Conservation (phyloP, 202 grass and related monocot genomes). For the Panicum hallii region DNA sequence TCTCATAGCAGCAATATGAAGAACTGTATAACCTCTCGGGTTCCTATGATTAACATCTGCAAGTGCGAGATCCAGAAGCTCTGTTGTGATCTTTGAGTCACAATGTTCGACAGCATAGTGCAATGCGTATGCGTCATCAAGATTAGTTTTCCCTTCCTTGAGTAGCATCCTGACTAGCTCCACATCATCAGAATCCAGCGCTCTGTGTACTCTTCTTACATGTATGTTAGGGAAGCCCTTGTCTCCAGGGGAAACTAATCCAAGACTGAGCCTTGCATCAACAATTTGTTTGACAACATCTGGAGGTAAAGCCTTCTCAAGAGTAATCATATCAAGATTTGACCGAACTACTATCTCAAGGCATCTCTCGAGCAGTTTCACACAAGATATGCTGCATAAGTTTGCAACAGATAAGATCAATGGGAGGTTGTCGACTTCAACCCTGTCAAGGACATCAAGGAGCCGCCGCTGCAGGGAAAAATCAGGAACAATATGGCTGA, state of each 20-base stretch:
- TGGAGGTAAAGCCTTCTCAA: slow-evolving; percentile 69
- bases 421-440: slow-evolving; percentile 74
- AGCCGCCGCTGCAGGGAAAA: slow-evolving; percentile 71
- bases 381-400: slow-evolving; percentile 68
- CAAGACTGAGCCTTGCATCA: slow-evolving; percentile 59
- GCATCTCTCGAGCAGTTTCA: slow-evolving; percentile 63
- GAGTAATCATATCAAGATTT: slow-evolving; percentile 69
- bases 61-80: slow-evolving; percentile 84
- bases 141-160: slow-evolving; percentile 80
- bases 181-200: slow-evolving; percentile 86
- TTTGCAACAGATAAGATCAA: slow-evolving; percentile 74
- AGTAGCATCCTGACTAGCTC: slow-evolving; percentile 93
- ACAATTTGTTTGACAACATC: slow-evolving; percentile 68
- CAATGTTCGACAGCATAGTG: slow-evolving; percentile 95
- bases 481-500: background rate
- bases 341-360: slow-evolving; percentile 70
- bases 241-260: slow-evolving; percentile 50
- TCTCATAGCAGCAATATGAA: slow-evolving; percentile 79
- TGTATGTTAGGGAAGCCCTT: slow-evolving; percentile 68
- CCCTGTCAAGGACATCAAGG: slow-evolving; percentile 83
- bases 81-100: slow-evolving; percentile 85
- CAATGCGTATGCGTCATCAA: slow-evolving; percentile 88
- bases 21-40: slow-evolving; percentile 83
- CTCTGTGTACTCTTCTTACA: slow-evolving; percentile 72
- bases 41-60: slow-evolving; percentile 93